Base-by-base conservation (phyloP, 2,329 filamentous ascomycete species). In the Trichoderma sp. region DNA sequence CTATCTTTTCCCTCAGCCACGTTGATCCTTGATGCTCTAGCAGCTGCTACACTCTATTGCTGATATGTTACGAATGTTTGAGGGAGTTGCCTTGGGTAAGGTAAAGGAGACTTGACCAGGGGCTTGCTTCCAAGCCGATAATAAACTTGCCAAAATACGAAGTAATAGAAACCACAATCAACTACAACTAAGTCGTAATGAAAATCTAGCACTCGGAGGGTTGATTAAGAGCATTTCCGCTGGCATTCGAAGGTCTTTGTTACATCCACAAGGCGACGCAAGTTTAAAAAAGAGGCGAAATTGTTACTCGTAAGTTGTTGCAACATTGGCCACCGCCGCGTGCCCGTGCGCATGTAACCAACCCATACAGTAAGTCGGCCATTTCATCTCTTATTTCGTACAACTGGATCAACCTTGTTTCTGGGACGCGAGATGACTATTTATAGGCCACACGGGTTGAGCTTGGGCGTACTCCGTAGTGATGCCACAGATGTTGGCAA, bases 261-360 rank as follows among this genome's bases (percentile, higher is more conserved):
- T 39, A 49, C 61, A 65, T 43, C 7, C 7, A 7, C 24, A 8
- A 46, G 26, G n/a, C 52, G 26, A 55, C 26, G 5, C n/a, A 14
- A 56, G 11, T 21, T 14, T 13, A 32, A 30, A n/a, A 59, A 28
- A 59, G 18, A 30, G 46, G 24, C 59, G 59, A 54, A 28, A 55
- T n/a, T 52, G 28, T 54, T 26, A 28, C 6, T 28, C 24, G 26
- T 16, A 18, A 32, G 14, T 56, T 7, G 24, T 65, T n/a, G 52
- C n/a, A 56, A 56, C 61, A 65, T 30, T 65, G 51, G 26, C 34
- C 26, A 56, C 34, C 16, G 37, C 39, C 39, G 24, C 26, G 21
- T 49, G 61, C 30, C 37, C 18, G 39, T 65, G 61, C 52, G n/a
- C 52, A 65, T 65, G 52, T 24, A 56, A 65, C 51, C 52, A 65